A percentile compares a stretch with the other conserved stretches of the same genome.
Conservation (phyloP, 164 flowering plant genomes). For the Santalum album region DNA sequence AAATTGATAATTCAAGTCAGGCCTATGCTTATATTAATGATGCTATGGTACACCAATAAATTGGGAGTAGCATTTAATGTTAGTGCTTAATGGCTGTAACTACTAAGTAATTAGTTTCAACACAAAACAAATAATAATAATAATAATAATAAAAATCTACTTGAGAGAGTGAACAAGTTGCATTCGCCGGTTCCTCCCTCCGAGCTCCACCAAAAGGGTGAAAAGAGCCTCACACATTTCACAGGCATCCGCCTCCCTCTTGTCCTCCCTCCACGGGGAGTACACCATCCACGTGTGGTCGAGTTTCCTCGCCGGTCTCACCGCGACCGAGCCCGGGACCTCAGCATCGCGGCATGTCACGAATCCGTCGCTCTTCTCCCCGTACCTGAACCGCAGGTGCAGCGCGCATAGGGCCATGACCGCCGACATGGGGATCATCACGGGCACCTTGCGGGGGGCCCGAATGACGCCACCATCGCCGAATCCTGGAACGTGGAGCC, state of each 20-base stretch:
- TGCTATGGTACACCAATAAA: too few relatives aligned
- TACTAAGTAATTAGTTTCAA: too few relatives aligned
- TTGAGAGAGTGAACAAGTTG: too few relatives aligned
- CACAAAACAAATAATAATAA: too few relatives aligned
- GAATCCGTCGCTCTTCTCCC: constrained; percentile 87
- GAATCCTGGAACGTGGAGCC: constrained; percentile 46
- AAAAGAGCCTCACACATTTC: constrained; percentile 86
- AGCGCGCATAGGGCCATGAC: constrained; percentile 80
- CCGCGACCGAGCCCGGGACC: constrained; percentile 83
- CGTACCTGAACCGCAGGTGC: constrained; percentile 67
- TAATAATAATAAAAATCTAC: too few relatives aligned
- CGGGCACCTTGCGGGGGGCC: constrained; percentile 43
- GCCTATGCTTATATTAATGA: too few relatives aligned
- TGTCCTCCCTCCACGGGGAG: constrained; percentile 45
- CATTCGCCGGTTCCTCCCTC: constrained; percentile 29
- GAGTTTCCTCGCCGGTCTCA: constrained; percentile 61
- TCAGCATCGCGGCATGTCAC: constrained; percentile 88
- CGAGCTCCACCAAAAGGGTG: constrained; percentile 70
- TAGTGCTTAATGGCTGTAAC: too few relatives aligned
- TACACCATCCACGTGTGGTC: constrained; percentile 96
- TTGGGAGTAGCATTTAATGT: too few relatives aligned
- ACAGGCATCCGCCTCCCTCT: constrained; percentile 40
- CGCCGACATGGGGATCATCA: constrained; percentile 68
- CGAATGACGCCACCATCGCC: constrained; percentile 15
- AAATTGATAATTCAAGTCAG: too few relatives aligned